Evolutionary conservation across 495 filamentous ascomycete genomes (phyloP).

Genomic region (Aspergillus incahuasiensis): DNA sequence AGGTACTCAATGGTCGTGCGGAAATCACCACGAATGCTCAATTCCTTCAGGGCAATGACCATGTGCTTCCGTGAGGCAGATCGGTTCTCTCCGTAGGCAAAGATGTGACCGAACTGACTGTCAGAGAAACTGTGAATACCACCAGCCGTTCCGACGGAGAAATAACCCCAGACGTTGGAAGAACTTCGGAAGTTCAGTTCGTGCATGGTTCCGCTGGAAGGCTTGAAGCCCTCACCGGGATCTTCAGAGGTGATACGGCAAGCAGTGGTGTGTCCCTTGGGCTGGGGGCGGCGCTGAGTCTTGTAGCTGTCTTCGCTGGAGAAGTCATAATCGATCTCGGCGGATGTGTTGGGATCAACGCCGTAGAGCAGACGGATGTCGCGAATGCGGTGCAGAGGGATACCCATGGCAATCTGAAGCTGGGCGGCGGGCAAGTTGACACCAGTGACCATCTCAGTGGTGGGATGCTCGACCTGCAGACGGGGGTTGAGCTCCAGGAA

Average conservation of each 20-base stretch:
- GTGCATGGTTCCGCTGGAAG: slow-evolving; percentile 97
- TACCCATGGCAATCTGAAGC: slow-evolving; percentile 98
- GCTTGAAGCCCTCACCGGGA: slow-evolving; percentile 98
- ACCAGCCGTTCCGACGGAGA: slow-evolving; percentile 93
- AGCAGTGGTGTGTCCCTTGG: slow-evolving; percentile 95
- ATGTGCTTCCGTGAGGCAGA: slow-evolving; percentile 97
- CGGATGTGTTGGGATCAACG: slow-evolving; percentile 80
- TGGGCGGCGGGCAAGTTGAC: slow-evolving; percentile 97
- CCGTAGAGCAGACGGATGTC: slow-evolving; percentile 97
- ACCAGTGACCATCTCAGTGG: slow-evolving; percentile 98
- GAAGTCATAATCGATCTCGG: slow-evolving; percentile 95
- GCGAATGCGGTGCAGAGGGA: slow-evolving; percentile 89
- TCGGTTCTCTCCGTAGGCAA: slow-evolving; percentile 96
- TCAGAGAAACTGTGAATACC: slow-evolving; percentile 99
- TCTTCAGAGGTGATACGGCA: slow-evolving; percentile 99
- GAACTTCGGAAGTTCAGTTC: slow-evolving; percentile 98
- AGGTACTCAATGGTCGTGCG: slow-evolving; percentile 97
- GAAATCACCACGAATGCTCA: slow-evolving; percentile 99
- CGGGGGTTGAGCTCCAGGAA: slow-evolving; percentile 97
- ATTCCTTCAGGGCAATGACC: slow-evolving; percentile 96
- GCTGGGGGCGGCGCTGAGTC: slow-evolving; percentile 81
- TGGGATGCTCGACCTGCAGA: slow-evolving; percentile 98
- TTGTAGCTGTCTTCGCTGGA: slow-evolving; percentile 76
- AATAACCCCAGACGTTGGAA: slow-evolving; percentile 99
- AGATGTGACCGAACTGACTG: slow-evolving; percentile 98